Evolutionary conservation across 2,329 filamentous ascomycete species (phyloP).

Genomic region (Pseudogymnoascus sp.): DNA sequence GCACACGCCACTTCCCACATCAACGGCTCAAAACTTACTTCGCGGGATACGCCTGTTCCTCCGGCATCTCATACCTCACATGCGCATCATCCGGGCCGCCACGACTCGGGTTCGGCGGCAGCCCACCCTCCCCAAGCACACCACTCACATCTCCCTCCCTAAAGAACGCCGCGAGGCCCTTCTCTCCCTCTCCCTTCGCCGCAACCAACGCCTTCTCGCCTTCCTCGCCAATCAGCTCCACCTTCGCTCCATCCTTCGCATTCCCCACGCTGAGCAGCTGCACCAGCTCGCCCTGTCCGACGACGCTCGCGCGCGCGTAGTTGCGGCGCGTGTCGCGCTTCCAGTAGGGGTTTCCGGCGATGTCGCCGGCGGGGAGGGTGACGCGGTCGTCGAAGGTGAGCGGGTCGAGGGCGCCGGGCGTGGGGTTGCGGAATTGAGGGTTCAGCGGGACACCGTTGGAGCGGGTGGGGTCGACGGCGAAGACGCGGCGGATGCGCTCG

Average conservation of each 20-base stretch:
- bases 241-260: constrained; percentile 62
- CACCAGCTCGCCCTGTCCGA: constrained; percentile 78
- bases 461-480: constrained; percentile 78
- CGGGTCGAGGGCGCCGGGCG: constrained; percentile 66
- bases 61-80: constrained; percentile 58
- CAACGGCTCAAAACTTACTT: constrained; percentile 43
- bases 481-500: constrained; percentile 67
- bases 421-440: constrained; percentile 80
- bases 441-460: constrained; percentile 91
- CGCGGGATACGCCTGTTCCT: constrained; percentile 62
- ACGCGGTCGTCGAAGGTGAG: constrained; percentile 71
- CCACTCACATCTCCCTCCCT: constrained; percentile 51
- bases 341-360: constrained; percentile 93
- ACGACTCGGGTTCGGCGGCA: constrained; percentile 80
- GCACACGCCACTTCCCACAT: constrained; percentile 10
- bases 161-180: constrained; percentile 65
- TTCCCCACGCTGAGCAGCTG: constrained; percentile 79
- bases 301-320: constrained; percentile 72
- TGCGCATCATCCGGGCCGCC: constrained; percentile 42
- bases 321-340: constrained; percentile 79
- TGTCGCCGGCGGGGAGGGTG: constrained; percentile 73
- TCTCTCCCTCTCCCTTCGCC: constrained; percentile 65
- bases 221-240: constrained; percentile 70
- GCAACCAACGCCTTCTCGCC: constrained; percentile 66
- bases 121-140: constrained; percentile 64